Base-by-base conservation (phyloP, 805 yeast species). In the Lipomyces yamadae region DNA sequence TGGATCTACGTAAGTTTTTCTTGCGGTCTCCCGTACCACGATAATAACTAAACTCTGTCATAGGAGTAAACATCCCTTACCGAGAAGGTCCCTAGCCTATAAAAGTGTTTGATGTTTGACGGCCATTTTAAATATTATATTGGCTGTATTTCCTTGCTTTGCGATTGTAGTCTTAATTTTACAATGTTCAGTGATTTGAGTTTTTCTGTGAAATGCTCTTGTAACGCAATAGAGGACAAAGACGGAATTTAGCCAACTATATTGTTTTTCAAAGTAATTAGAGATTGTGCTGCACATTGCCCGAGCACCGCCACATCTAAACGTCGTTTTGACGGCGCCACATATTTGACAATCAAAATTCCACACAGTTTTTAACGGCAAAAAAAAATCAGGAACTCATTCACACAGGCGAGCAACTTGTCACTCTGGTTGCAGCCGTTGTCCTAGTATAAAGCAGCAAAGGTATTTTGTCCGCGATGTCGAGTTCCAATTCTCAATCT, bases 1-100 rank as follows among this genome's bases (percentile, higher is more conserved):
- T 92, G 98, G 97, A 85, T 95, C 82, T 95, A 95, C 90, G 48
- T 42, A 42, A 42, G 48, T 42, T 42, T 42, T 8, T 7, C 4
- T 3, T 24, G 18, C 48, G 15, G 15, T 42, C 24, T 7, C 3
- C 18, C 2, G 6, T 42, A 24, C 18, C 24, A 24, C 2, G 24
- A 42, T 42, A 42, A 15, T 24, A 15, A 42, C 15, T 42, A 13
- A 18, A 5, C 7, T 42, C 48, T 24, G 24, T 10, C 15, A 42
- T n/a, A 42, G 48, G 48, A 42, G 48, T 42, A 42, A 42, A 42
- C 24, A 24, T 42, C 48, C 6, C 24, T 42, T 5, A 42, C 18
- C 24, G 15, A 42, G 48, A 42, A 42, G 7, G 7, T 15, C 48
- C 11, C 48, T 24, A 42, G 18, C n/a, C 2, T 18, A 42, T n/a